Evolutionary conservation across 2,329 filamentous ascomycete species (phyloP).

Genomic region (Colletotrichum salicis): DNA sequence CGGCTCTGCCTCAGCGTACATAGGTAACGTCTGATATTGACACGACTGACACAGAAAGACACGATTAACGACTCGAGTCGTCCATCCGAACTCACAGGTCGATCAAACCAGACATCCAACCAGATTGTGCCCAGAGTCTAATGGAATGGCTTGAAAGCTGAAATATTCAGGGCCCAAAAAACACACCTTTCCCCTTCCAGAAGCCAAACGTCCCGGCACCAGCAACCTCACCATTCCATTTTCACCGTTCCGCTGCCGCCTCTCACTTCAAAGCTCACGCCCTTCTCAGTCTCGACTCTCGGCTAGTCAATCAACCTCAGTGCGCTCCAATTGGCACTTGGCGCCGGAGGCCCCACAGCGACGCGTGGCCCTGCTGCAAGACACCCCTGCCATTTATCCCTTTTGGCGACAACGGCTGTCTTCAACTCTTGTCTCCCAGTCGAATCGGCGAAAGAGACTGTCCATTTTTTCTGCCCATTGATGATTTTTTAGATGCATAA

Average conservation of each 20-base stretch:
- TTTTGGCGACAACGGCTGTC: conserved; percentile 8
- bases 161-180: background rate
- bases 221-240: background rate
- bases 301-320: background rate
- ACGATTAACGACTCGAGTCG: conserved; percentile 8
- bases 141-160: background rate
- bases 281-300: background rate
- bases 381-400: conserved; percentile 5
- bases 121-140: background rate
- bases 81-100: conserved; percentile 11
- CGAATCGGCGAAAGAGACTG: background rate
- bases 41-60: conserved; percentile 9
- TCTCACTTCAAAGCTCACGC: background rate
- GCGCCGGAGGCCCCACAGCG: conserved; percentile 14
- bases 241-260: background rate
- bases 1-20: background rate
- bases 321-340: conserved; percentile 10
- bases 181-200: background rate
- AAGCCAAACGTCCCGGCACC: background rate
- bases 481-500: conserved; percentile 14
- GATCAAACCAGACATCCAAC: background rate
- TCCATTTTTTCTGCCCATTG: background rate
- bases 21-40: conserved; percentile 5
- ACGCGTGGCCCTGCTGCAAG: conserved; percentile 29
- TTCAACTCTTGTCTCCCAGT: background rate